Evolutionary conservation across 805 yeast species (phyloP).

Genomic region (Middelhovenomyces tepae): DNA sequence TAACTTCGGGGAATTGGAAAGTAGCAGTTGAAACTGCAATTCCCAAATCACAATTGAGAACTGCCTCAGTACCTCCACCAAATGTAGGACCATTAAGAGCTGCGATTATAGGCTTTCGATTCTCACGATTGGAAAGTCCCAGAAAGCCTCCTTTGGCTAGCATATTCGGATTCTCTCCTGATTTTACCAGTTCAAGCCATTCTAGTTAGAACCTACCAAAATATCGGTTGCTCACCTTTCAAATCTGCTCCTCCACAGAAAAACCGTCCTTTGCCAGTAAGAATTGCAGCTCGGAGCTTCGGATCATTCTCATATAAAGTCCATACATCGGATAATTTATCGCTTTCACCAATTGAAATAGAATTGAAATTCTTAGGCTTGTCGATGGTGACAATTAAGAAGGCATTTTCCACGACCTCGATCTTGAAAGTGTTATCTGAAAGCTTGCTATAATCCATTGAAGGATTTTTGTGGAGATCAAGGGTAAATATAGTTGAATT

Average conservation of each 20-base stretch:
- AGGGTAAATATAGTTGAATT: too few species aligned
- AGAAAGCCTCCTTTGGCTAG: constrained; percentile 17
- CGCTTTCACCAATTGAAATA: constrained; percentile 13
- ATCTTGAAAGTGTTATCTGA: too few species aligned
- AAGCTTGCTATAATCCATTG: too few species aligned
- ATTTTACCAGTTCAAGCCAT: constrained; percentile 5
- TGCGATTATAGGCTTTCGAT: constrained; percentile 22
- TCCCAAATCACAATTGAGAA: constrained; percentile 21
- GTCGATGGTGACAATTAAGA: constrained; percentile 17
- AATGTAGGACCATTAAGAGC: constrained; percentile 21
- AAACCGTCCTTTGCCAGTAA: constrained; percentile 21
- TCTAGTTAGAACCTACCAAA: too few species aligned
- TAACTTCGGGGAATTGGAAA: constrained; percentile 20
- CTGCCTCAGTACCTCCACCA: constrained; percentile 24
- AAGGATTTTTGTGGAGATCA: too few species aligned
- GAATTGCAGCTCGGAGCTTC: constrained; percentile 16
- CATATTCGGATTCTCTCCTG: constrained; percentile 4
- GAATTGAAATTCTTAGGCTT: constrained; percentile 15
- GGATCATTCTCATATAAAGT: constrained; percentile 15
- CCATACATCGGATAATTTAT: constrained; percentile 14
- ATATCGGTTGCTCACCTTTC: constrained; percentile 19
- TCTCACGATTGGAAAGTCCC: constrained; percentile 20
- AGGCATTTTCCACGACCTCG: too few species aligned
- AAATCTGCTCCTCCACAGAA: constrained; percentile 26
- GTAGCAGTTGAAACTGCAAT: constrained; percentile 19